These are phyloP conservation scores for Liquidambar formosana DNA, from an alignment of 164 flowering plant genomes.

Conservation along the genomic window DNA sequence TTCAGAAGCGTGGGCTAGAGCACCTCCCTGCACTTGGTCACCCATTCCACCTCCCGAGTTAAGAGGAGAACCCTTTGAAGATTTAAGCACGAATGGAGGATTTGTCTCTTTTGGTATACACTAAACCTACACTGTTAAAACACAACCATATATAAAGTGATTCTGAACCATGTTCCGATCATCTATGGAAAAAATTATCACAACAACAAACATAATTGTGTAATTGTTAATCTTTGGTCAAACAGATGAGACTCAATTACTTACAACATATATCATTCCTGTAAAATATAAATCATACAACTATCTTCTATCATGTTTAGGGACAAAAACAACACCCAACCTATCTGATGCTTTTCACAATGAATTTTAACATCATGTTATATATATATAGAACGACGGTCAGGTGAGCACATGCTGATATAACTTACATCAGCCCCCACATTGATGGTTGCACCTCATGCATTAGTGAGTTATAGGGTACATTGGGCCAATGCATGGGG, in stretches of 20 bases:
- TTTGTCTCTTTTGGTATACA: constrained; percentile 79
- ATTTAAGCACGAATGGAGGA: constrained; percentile 83
- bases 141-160: not conserved
- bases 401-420: too few relatives aligned
- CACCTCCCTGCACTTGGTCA: constrained; percentile 84
- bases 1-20: constrained; percentile 52
- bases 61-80: constrained; percentile 75
- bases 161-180: not conserved
- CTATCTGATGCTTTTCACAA: not conserved
- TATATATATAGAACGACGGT: too few relatives aligned
- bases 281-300: not conserved
- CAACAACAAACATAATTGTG: not conserved
- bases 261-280: not conserved
- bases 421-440: too few relatives aligned
- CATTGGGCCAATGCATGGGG: too few relatives aligned
- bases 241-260: not conserved
- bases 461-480: too few relatives aligned
- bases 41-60: constrained; percentile 89
- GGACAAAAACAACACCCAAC: not conserved
- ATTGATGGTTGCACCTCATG: too few relatives aligned
- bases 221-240: not conserved
- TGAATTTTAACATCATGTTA: too few relatives aligned
- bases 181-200: not conserved
- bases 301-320: not conserved
- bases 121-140: not conserved